Evolutionary conservation across 805 yeast species (phyloP).

Genomic region (Monosporozyma solicola): DNA sequence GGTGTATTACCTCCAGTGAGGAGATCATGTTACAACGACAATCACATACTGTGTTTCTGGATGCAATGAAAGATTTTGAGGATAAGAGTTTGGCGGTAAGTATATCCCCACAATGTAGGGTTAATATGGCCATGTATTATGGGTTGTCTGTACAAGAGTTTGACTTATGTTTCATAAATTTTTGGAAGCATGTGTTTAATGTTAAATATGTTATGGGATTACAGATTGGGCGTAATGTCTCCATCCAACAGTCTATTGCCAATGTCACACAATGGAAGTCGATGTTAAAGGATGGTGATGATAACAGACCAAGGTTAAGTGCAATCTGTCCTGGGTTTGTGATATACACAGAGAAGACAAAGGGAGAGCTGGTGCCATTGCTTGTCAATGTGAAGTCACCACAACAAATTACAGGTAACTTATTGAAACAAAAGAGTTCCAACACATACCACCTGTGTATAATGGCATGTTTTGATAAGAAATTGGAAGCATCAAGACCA

Average conservation of each 20-base stretch:
- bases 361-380: constrained; percentile 67
- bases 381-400: constrained; percentile 77
- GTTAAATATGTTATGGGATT: constrained; percentile 75
- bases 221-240: constrained; percentile 66
- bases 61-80: constrained; percentile 31
- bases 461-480: constrained; percentile 98
- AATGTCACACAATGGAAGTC: constrained; percentile 22
- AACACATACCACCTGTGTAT: constrained; percentile 69
- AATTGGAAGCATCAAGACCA: constrained; percentile 84
- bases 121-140: constrained; percentile 66
- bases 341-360: constrained; percentile 90
- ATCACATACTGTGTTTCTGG: constrained; percentile 69
- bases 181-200: constrained; percentile 50
- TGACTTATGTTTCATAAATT: constrained; percentile 51
- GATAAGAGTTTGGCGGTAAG: constrained; percentile 56
- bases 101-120: constrained; percentile 77
- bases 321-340: constrained; percentile 96
- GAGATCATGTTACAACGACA: constrained; percentile 87
- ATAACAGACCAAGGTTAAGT: constrained; percentile 46
- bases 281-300: background rate
- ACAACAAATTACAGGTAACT: constrained; percentile 82
- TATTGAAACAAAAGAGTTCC: constrained; percentile 44
- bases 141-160: constrained; percentile 43
- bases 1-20: constrained; percentile 97
- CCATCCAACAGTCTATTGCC: constrained; percentile 45